These are phyloP conservation scores for Sicyos baderoa DNA, from an alignment of 306 rosid genomes.

Conservation along the genomic window DNA sequence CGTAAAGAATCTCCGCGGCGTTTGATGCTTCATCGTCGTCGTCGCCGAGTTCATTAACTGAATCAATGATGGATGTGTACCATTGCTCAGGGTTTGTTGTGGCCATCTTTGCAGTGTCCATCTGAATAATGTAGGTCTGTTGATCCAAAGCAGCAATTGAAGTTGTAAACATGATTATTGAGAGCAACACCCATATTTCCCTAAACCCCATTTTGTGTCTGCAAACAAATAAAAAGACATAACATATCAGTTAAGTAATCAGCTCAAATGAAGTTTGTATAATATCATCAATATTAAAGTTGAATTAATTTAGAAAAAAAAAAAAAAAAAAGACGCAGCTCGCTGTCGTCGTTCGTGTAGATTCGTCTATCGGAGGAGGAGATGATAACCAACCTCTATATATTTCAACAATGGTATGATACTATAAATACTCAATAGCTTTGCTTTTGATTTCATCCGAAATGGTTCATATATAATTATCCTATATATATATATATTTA, in stretches of 20 bases:
- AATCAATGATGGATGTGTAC: conserved; percentile 38
- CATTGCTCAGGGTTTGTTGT: conserved; percentile 32
- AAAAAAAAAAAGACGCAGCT: no score
- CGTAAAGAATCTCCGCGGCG: conserved; percentile 40
- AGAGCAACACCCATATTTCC: conserved; percentile 29
- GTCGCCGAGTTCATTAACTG: conserved; percentile 29
- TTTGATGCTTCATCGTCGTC: conserved; percentile 16
- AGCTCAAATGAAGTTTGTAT: neutral
- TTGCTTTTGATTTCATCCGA: no score
- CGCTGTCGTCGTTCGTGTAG: no score
- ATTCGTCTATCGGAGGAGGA: no score
- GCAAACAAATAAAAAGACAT: conserved; percentile 7
- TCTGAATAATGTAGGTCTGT: conserved; percentile 55
- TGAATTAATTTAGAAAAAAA: no score
- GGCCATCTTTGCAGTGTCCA: conserved; percentile 45
- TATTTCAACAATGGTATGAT: no score
- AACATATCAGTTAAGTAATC: neutral
- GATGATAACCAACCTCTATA: no score
- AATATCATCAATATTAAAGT: no score
- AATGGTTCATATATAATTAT: no score
- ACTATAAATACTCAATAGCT: no score
- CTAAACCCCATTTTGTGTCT: conserved; percentile 37
- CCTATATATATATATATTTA: no score
- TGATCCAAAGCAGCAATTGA: conserved; percentile 31
- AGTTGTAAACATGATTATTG: conserved; percentile 31